Percentiles rank a stretch among this genome's conserved stretches.
These are phyloP conservation scores for Penstemon eatonii DNA, from an alignment of 257 asterid genomes.

Conservation along the genomic window DNA sequence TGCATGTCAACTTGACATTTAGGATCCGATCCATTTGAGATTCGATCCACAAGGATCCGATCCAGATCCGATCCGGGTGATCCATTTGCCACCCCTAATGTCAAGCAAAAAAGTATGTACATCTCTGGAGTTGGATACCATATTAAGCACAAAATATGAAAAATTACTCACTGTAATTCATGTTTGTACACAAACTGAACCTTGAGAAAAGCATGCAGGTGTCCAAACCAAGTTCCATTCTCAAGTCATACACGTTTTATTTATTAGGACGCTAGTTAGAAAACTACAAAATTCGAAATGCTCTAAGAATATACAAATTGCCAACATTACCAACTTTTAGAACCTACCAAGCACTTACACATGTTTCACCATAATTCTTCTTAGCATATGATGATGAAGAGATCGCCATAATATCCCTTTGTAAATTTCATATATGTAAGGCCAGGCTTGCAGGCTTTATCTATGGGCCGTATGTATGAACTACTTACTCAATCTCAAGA, in stretches of 20 bases:
- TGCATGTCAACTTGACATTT: too few species aligned
- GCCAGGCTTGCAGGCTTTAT: conserved; percentile 2
- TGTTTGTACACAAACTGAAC: neutral
- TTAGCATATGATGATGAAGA: conserved; percentile 5
- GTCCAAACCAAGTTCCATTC: neutral
- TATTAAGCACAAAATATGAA: neutral
- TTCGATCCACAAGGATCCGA: too few species aligned
- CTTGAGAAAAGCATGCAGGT: neutral
- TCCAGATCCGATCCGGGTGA: too few species aligned
- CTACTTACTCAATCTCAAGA: conserved; percentile 67
- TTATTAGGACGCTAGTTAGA: neutral
- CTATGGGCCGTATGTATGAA: neutral
- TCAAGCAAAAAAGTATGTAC: neutral
- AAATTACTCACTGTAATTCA: too few species aligned
- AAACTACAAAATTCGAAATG: conserved; percentile 25
- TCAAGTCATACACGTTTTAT: neutral
- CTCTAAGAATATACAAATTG: conserved; percentile 30
- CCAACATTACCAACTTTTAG: neutral
- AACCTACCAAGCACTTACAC: neutral
- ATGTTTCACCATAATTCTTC: neutral
- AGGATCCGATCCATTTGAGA: too few species aligned
- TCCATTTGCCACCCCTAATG: too few species aligned
- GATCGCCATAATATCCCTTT: conserved; percentile 12
- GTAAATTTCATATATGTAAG: conserved; percentile 18
- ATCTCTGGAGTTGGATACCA: neutral